Evolutionary conservation across 441 rosid genomes (phyloP).

Genomic region (Macaranga tanarius): DNA sequence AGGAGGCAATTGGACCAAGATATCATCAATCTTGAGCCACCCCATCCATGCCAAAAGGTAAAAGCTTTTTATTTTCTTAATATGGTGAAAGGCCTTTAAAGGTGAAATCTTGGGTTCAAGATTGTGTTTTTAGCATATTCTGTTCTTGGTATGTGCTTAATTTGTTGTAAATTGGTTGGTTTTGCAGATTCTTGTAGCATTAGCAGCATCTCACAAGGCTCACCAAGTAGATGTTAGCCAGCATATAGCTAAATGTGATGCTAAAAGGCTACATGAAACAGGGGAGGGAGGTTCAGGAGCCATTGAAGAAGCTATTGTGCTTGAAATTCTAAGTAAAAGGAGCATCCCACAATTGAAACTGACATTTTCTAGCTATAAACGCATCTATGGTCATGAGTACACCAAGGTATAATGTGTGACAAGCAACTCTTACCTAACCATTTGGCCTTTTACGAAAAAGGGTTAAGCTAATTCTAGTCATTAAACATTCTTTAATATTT

Average conservation of each 20-base stretch:
- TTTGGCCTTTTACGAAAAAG: neutral
- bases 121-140: neutral
- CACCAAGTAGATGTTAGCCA: slow-evolving; percentile 56
- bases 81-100: neutral
- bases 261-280: slow-evolving; percentile 51
- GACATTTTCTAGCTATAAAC: slow-evolving; percentile 57
- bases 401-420: slow-evolving; percentile 38
- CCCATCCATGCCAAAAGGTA: slow-evolving; percentile 62
- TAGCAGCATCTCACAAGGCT: slow-evolving; percentile 62
- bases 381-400: slow-evolving; percentile 60
- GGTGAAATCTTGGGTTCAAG: neutral
- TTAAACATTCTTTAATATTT: neutral
- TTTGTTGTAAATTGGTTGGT: neutral
- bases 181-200: slow-evolving; percentile 52
- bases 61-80: neutral
- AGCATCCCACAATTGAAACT: slow-evolving; percentile 59
- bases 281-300: slow-evolving; percentile 52
- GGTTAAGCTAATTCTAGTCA: neutral
- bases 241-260: slow-evolving; percentile 60
- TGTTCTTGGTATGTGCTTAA: neutral
- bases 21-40: slow-evolving; percentile 53
- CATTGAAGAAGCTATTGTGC: slow-evolving; percentile 47
- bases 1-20: slow-evolving; percentile 54
- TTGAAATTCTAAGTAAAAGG: slow-evolving; percentile 64
- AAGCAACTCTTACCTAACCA: neutral